These are phyloP conservation scores for Suillus alpinus DNA, from an alignment of 768 basidiomycete species.

Conservation along the genomic window DNA sequence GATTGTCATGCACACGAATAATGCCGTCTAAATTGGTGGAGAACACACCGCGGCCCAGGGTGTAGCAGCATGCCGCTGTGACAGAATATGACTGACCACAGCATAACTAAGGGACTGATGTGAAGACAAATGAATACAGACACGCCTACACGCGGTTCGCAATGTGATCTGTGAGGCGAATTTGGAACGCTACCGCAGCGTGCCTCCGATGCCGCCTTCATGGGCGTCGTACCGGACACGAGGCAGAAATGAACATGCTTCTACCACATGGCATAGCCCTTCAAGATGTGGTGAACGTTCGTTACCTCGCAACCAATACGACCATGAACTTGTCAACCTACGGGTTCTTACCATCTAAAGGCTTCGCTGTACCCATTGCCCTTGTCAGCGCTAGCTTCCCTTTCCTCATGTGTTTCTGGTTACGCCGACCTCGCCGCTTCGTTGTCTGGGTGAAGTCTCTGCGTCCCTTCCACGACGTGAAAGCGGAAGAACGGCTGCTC, in stretches of 20 bases:
- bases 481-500: background rate
- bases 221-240: constrained; percentile 10
- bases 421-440: constrained; percentile 6
- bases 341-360: constrained; percentile 24
- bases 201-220: constrained; percentile 16
- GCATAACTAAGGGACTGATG: background rate
- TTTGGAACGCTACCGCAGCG: constrained; percentile 19
- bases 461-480: background rate
- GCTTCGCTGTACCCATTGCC: constrained; percentile 27
- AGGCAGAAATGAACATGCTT: constrained; percentile 9
- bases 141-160: constrained; percentile 1
- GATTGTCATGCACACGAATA: background rate
- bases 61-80: background rate
- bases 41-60: background rate
- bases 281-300: constrained; percentile 21
- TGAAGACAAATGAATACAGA: background rate
- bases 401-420: constrained; percentile 18
- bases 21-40: background rate
- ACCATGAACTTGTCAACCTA: constrained; percentile 30
- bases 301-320: constrained; percentile 18
- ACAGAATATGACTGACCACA: background rate
- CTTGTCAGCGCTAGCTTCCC: constrained; percentile 21
- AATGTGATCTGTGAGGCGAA: background rate
- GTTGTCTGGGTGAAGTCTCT: background rate
- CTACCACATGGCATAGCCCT: constrained; percentile 24